Evolutionary conservation across 352 stramenopile species (phyloP), one percentile per base, ranked within the genome.

Genomic region (Phytophthora litchii): DNA sequence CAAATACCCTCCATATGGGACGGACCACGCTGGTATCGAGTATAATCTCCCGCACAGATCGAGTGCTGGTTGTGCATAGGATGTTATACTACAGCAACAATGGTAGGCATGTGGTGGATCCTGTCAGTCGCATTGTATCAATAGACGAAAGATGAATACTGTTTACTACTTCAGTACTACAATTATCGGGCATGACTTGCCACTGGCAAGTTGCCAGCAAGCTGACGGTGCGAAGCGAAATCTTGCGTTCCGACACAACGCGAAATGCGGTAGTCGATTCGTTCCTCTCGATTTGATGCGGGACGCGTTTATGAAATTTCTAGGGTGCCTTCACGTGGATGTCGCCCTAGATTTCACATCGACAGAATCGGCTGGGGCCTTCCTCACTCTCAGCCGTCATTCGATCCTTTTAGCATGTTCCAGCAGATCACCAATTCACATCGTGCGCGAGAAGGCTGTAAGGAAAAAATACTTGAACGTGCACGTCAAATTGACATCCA

Each of bases 211-310:
- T n/a, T n/a, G n/a, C n/a, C n/a, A n/a, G n/a, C n/a, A n/a, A n/a
- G n/a, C n/a, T 7, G 36, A 20, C 36, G 36, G 36, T 16, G 36
- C n/a, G 36, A 44, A 44, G 17, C 37, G 8, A 44, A 44, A 14
- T 3, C 38, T 45, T 12, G 8, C n/a, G 25, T 16, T 27, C 16
- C 37, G 6, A 25, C 21, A 45, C 42, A 35, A 50, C 43, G 9
- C 43, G 29, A 13, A 47, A 32, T 32, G 20, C 40, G n/a, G n/a
- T 37, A 37, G 42, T 49, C 42, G 25, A 49, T n/a, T 37, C n/a
- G 25, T 21, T 49, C 23, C 25, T 25, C 7, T 49, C 14, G 42
- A 37, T 37, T 49, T 49, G 42, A 37, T 27, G 7, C 17, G 3
- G 3, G 16, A 43, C 37, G 37, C 37, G 37, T 25, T 43, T 21